Evolutionary conservation across 495 filamentous ascomycete genomes (phyloP).

Genomic region (Wilcoxina mikolae): DNA sequence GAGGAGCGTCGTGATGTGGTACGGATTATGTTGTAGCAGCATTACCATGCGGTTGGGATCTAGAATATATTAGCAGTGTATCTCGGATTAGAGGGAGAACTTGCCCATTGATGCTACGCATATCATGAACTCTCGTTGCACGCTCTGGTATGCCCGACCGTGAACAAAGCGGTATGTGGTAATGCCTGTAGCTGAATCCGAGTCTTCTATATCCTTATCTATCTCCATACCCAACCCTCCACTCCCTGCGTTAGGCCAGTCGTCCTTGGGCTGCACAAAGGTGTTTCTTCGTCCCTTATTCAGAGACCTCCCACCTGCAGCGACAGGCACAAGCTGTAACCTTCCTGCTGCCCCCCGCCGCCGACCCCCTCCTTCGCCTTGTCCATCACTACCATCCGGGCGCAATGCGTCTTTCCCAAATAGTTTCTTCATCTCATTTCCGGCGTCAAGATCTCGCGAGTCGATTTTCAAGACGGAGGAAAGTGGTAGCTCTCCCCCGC

Average conservation of each 20-base stretch:
- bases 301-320: background rate
- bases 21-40: slow-evolving; percentile 58
- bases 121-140: slow-evolving; percentile 60
- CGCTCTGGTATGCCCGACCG: slow-evolving; percentile 54
- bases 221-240: slow-evolving; percentile 76
- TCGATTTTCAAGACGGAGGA: slow-evolving; percentile 58
- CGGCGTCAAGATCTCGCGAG: slow-evolving; percentile 62
- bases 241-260: slow-evolving; percentile 69
- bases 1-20: slow-evolving; percentile 83
- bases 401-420: slow-evolving; percentile 73
- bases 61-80: slow-evolving; percentile 17
- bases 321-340: background rate
- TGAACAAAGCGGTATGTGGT: slow-evolving; percentile 63
- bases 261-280: slow-evolving; percentile 78
- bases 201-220: slow-evolving; percentile 28
- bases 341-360: slow-evolving; percentile 28
- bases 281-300: slow-evolving; percentile 49
- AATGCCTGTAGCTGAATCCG: slow-evolving; percentile 25
- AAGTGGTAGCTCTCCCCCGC: slow-evolving; percentile 29
- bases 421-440: slow-evolving; percentile 83
- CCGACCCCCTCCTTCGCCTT: slow-evolving; percentile 36
- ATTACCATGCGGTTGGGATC: slow-evolving; percentile 39
- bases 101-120: slow-evolving; percentile 47
- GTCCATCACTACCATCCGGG: slow-evolving; percentile 39
- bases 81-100: too few relatives aligned